Base-by-base conservation (phyloP, 1,139 yeast species). In the Yarrowia galli region DNA sequence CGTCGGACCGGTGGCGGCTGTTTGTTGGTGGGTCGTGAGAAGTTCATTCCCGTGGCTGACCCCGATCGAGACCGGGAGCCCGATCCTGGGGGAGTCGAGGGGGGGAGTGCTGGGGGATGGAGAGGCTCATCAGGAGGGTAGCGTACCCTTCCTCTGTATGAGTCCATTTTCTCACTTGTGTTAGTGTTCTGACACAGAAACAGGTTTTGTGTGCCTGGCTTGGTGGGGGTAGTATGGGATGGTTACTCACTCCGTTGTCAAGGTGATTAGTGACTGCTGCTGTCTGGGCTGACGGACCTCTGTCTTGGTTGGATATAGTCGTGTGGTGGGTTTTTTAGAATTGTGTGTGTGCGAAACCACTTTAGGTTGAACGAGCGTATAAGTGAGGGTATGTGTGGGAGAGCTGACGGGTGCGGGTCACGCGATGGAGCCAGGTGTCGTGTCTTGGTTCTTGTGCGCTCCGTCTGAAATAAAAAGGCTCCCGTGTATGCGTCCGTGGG, bases 121-220 rank as follows among this genome's bases (percentile, higher is more conserved):
- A 35, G 45, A 15, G 56, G 66, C 45, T 45, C 66, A 25, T 61
- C 56, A 36, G 66, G 56, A 36, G 56, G 66, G 56, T 35, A 38
- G 22, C 56, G 54, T 22, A 36, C 56, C 66, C 66, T 61, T 46
- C 66, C 66, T 61, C 66, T 46, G 66, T 58, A 58, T n/a, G 56
- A 46, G 38, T 61, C 66, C 66, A 61, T 61, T 61, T 25, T 53
- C 43, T 28, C 64, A 58, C 64, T n/a, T 58, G 64, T 2, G 64
- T 58, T 58, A 58, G 64, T 15, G 15, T 6, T 2, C 32, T 6
- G 28, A 23, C n/a, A n/a, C n/a, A n/a, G n/a, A n/a, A n/a, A n/a
- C n/a, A n/a, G n/a, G n/a, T n/a, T n/a, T n/a, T n/a, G 28, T 25
- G 28, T 25, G 6, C 3, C 28, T 25, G 6, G 28, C 3, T 25